Conservation (phyloP, 163 green algal genomes). For the Volvox carteri region DNA sequence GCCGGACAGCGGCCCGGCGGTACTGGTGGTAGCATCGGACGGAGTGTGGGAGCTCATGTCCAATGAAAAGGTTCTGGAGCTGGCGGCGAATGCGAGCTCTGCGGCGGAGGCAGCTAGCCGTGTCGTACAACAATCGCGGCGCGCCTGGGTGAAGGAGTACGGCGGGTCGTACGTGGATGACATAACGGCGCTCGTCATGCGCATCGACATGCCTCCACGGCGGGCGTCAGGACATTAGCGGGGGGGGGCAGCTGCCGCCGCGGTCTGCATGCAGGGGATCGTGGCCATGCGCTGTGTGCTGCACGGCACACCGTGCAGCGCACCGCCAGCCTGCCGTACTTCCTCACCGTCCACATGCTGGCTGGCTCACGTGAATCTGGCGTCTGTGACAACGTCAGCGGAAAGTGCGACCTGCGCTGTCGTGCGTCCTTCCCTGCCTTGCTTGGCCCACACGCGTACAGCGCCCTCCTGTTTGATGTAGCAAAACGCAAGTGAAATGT, state of each 20-base stretch:
- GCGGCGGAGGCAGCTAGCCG: slow-evolving; percentile 20
- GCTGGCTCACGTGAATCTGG: not conserved
- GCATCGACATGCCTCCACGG: slow-evolving; percentile 32
- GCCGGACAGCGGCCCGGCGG: slow-evolving; percentile 11
- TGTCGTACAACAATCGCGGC: slow-evolving; percentile 56
- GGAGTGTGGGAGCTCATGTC: slow-evolving; percentile 70
- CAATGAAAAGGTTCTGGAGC: slow-evolving; percentile 57
- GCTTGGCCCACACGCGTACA: no score
- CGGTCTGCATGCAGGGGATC: not conserved
- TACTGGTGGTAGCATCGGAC: slow-evolving; percentile 66
- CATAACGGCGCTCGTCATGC: slow-evolving; percentile 66
- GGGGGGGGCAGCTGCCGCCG: not conserved
- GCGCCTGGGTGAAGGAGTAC: slow-evolving; percentile 58
- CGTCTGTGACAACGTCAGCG: not conserved
- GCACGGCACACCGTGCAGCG: not conserved
- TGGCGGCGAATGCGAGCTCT: not conserved
- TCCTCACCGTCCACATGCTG: no score
- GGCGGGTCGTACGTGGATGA: slow-evolving; percentile 67
- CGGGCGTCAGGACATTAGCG: not conserved
- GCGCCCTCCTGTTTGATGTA: no score
- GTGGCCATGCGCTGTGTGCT: not conserved
- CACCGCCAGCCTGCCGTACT: no score
- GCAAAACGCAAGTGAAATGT: no score
- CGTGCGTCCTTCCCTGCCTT: no score
- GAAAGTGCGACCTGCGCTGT: no score